Evolutionary conservation across 2,329 filamentous ascomycete genomes (phyloP).

Genomic region (Ophiocordyceps camponoti-rufipedis): DNA sequence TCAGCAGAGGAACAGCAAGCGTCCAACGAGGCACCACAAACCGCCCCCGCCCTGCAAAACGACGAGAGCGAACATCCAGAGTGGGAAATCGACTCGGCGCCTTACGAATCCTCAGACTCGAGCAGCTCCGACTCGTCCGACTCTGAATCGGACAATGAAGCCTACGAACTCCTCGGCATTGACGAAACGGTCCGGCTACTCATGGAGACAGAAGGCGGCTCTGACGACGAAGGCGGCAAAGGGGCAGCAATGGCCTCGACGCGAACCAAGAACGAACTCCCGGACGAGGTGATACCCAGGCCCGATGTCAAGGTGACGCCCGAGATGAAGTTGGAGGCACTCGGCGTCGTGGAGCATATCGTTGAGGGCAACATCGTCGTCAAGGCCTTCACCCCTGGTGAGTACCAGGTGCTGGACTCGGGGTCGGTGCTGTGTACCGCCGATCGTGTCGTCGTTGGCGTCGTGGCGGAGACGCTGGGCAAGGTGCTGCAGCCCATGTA

Average conservation of each 20-base stretch:
- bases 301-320: conserved; percentile 63
- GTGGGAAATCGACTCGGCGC: conserved; percentile 70
- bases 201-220: conserved; percentile 66
- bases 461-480: conserved; percentile 71
- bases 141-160: conserved; percentile 34
- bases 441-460: conserved; percentile 60
- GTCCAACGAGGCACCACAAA: conserved; percentile 1
- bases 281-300: conserved; percentile 46
- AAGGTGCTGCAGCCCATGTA: conserved; percentile 77
- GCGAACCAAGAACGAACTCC: conserved; percentile 66
- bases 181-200: conserved; percentile 72
- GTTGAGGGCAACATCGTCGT: conserved; percentile 68
- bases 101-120: conserved; percentile 50
- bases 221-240: conserved; percentile 52
- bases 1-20: conserved; percentile 1
- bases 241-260: conserved; percentile 28
- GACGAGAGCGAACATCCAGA: conserved; percentile 40
- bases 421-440: conserved; percentile 69
- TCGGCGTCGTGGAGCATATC: conserved; percentile 59
- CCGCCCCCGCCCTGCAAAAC: conserved; percentile 9
- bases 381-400: conserved; percentile 59
- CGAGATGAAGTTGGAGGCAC: conserved; percentile 56
- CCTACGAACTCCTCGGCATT: conserved; percentile 56
- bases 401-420: conserved; percentile 68
- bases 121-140: conserved; percentile 39